Percentiles rank a stretch among this genome's conserved stretches.
Conservation (phyloP, 2,329 filamentous ascomycete species). For the Xylaria sp. region DNA sequence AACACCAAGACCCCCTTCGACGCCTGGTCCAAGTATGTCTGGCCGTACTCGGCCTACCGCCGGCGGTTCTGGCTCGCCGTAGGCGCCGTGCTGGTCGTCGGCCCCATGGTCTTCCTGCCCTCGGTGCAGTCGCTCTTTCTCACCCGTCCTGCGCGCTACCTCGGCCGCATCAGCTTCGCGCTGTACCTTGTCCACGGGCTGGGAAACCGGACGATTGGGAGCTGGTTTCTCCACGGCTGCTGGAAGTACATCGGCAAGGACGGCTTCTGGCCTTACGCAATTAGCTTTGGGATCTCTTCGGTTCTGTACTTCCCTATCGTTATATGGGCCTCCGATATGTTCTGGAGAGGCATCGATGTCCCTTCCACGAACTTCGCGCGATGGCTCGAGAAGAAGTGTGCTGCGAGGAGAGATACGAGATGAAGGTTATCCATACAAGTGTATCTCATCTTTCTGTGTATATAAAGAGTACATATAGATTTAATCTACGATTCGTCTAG, state of each 20-base stretch:
- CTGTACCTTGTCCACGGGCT: conserved; percentile 62
- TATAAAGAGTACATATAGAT: background rate
- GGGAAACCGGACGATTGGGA: conserved; percentile 34
- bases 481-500: too few species aligned
- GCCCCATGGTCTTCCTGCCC: conserved; percentile 33
- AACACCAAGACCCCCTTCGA: conserved; percentile 33
- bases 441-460: background rate
- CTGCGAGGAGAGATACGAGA: conserved; percentile 12
- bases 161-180: conserved; percentile 59
- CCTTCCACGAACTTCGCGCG: conserved; percentile 33
- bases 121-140: conserved; percentile 31
- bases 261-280: conserved; percentile 30
- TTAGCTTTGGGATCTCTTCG: conserved; percentile 31
- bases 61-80: conserved; percentile 36
- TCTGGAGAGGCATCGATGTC: conserved; percentile 39
- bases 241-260: conserved; percentile 39
- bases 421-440: background rate
- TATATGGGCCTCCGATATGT: conserved; percentile 58
- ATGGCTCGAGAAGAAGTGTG: conserved; percentile 34
- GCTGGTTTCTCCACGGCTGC: conserved; percentile 33
- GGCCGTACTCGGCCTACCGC: conserved; percentile 36
- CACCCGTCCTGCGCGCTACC: conserved; percentile 52
- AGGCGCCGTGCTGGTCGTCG: conserved; percentile 42
- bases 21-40: conserved; percentile 34
- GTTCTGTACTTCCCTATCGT: conserved; percentile 37